Evolutionary conservation across 2,329 filamentous ascomycete genomes (phyloP).

Genomic region (Gremmenia infestans): DNA sequence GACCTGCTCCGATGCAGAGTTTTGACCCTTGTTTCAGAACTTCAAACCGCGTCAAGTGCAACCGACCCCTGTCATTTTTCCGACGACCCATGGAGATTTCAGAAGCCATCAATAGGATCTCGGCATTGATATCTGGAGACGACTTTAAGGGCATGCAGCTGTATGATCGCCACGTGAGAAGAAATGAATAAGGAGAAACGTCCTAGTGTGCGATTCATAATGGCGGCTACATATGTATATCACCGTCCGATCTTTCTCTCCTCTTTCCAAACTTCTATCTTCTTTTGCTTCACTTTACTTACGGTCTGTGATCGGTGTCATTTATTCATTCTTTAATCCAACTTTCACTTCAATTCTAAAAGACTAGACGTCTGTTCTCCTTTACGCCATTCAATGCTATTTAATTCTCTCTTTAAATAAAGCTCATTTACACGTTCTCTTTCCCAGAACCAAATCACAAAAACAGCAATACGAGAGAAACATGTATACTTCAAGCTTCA

Average conservation of each 20-base stretch:
- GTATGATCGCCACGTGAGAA: constrained; percentile 4
- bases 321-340: constrained; percentile 2
- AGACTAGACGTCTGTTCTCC: constrained; percentile 1
- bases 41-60: neutral
- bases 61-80: neutral
- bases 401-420: neutral
- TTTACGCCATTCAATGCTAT: neutral
- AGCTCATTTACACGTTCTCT: neutral
- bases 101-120: neutral
- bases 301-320: constrained; percentile 8
- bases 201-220: neutral
- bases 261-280: neutral
- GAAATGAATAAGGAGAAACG: neutral
- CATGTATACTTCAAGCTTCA: constrained; percentile 15
- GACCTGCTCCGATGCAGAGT: neutral
- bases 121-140: neutral
- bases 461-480: constrained; percentile 1
- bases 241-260: neutral
- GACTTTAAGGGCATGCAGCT: neutral
- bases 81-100: neutral
- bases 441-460: neutral
- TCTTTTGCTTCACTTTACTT: neutral
- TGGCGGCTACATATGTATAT: neutral
- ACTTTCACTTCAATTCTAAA: neutral
- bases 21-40: neutral